Conservation (phyloP, 1,284 basidiomycete genomes). For the Stygiomarasmius scandens region DNA sequence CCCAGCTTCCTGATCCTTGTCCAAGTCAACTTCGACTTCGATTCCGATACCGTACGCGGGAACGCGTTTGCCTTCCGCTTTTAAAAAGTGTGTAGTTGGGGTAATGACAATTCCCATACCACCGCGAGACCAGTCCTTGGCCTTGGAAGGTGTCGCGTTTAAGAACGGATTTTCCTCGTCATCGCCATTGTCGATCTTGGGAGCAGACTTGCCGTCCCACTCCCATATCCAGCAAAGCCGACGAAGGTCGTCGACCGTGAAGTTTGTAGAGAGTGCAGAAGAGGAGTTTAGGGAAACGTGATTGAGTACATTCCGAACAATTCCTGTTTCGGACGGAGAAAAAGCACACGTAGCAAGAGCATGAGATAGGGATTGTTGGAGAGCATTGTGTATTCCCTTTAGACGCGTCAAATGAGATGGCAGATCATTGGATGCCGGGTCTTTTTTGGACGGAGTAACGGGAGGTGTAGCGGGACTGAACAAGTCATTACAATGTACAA, state of each 20-base stretch:
- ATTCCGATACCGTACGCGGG: constrained; percentile 83
- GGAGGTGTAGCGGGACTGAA: constrained; percentile 60
- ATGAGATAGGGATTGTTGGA: constrained; percentile 80
- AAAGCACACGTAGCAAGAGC: constrained; percentile 79
- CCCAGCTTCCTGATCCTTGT: constrained; percentile 69
- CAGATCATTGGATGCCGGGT: constrained; percentile 34
- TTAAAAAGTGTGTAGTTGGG: constrained; percentile 69
- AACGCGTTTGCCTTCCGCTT: constrained; percentile 63
- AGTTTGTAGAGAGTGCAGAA: constrained; percentile 61
- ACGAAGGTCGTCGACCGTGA: constrained; percentile 66
- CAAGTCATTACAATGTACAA: neutral
- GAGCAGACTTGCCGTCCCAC: constrained; percentile 63
- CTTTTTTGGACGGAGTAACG: constrained; percentile 41
- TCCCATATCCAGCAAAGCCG: constrained; percentile 88
- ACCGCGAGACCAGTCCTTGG: constrained; percentile 74
- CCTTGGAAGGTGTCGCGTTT: constrained; percentile 37
- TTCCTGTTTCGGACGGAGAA: constrained; percentile 73
- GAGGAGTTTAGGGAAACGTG: constrained; percentile 71
- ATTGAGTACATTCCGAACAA: constrained; percentile 75
- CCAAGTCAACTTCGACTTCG: constrained; percentile 81
- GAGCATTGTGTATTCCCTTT: constrained; percentile 59
- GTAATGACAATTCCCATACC: constrained; percentile 76
- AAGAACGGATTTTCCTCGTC: constrained; percentile 79
- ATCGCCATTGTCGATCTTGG: constrained; percentile 27
- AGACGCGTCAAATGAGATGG: constrained; percentile 67